A percentile compares a stretch with the other conserved stretches of the same genome.
Conservation (phyloP, 305 asterid genomes). For the Caryopteris hybrid region DNA sequence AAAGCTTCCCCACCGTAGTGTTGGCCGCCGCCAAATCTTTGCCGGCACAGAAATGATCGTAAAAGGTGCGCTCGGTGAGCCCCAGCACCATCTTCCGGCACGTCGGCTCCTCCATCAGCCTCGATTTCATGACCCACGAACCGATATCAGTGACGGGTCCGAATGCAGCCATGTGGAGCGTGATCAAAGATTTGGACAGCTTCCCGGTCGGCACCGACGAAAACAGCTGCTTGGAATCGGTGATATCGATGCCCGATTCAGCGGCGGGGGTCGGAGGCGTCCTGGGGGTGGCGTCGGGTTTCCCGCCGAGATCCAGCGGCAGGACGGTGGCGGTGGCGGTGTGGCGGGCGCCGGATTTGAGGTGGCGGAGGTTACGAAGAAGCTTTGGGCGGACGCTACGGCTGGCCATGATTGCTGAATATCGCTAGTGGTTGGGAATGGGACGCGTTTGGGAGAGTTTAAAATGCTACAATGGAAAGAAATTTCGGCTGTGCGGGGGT, state of each 20-base stretch:
- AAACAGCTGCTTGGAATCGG: conserved; percentile 44
- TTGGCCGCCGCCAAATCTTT: conserved; percentile 38
- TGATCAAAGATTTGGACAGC: conserved; percentile 43
- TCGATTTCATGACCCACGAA: conserved; percentile 46
- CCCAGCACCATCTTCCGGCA: conserved; percentile 33
- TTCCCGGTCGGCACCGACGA: conserved; percentile 38
- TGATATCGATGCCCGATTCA: conserved; percentile 25
- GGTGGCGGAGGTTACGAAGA: conserved; percentile 33
- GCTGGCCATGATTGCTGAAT: conserved; percentile 35
- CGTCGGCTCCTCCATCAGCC: conserved; percentile 35
- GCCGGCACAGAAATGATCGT: conserved; percentile 82
- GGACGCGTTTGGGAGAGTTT: background rate
- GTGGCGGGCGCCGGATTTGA: conserved; percentile 21
- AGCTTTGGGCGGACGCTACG: conserved; percentile 32
- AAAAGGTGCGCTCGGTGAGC: conserved; percentile 39
- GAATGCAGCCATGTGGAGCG: conserved; percentile 41
- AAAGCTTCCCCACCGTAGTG: conserved; percentile 36
- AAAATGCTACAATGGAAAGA: background rate
- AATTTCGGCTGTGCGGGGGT: background rate
- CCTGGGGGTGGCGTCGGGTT: background rate
- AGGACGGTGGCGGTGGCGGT: conserved; percentile 34
- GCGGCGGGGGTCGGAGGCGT: background rate
- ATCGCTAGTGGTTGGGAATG: no score
- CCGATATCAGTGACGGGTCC: conserved; percentile 61
- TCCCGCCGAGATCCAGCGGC: conserved; percentile 8